phyloP scores from a whole-genome alignment of 1,284 basidiomycete genomes.

The Cryptococcus amylolentus region DNA sequence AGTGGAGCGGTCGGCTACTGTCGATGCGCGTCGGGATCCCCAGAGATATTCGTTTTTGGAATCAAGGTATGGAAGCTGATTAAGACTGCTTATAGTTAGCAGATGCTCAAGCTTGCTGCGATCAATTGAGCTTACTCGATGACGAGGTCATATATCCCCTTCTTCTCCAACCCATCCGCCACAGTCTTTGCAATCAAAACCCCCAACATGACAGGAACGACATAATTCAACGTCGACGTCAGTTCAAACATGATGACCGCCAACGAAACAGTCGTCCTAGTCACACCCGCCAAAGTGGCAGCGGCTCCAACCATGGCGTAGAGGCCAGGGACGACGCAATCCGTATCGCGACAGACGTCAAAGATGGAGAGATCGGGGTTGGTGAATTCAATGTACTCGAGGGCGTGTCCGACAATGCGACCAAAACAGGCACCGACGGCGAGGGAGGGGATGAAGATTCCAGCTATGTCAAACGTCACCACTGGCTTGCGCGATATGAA shows the following conservation, averaged over 20 bases:
- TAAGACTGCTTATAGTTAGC: conserved; percentile 50
- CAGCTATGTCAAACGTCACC: conserved; percentile 55
- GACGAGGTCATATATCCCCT: conserved; percentile 92
- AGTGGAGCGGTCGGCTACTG: conserved; percentile 59
- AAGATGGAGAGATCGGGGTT: conserved; percentile 66
- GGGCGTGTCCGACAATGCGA: conserved; percentile 74
- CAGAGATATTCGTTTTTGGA: conserved; percentile 83
- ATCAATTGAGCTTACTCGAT: conserved; percentile 62
- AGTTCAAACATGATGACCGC: conserved; percentile 98
- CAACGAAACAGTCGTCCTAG: conserved; percentile 67
- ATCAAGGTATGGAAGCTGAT: conserved; percentile 85
- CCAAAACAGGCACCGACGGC: conserved; percentile 97
- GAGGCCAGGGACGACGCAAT: conserved; percentile 65
- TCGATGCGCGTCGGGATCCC: conserved; percentile 68
- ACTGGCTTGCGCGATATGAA: background rate
- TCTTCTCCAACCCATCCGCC: conserved; percentile 86
- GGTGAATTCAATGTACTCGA: conserved; percentile 73
- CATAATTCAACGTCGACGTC: conserved; percentile 89
- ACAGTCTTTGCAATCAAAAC: conserved; percentile 89
- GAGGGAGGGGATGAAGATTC: conserved; percentile 95
- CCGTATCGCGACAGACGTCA: conserved; percentile 55
- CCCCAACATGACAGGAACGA: conserved; percentile 85
- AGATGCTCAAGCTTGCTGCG: background rate
- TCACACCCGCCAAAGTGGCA: conserved; percentile 81
- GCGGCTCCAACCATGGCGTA: conserved; percentile 88